Evolutionary conservation across 495 filamentous ascomycete species (phyloP).

Genomic region (Aeminium ludgeri): DNA sequence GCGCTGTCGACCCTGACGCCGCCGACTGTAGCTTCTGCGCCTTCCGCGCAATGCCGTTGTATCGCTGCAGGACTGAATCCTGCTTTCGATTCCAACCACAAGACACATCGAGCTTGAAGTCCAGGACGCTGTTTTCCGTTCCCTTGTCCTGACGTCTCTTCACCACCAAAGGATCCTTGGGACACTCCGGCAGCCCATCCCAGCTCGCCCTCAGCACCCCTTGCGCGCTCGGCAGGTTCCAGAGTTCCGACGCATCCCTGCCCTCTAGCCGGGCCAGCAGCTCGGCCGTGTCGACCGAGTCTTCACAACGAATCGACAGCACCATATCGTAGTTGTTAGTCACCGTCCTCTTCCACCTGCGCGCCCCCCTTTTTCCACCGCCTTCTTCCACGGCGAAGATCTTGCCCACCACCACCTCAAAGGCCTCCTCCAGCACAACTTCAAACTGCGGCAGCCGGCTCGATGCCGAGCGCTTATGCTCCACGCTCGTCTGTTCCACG

Average conservation of each 20-base stretch:
- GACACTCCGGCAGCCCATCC: conserved; percentile 8
- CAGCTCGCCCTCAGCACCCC: conserved; percentile 4
- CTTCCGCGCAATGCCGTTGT: conserved; percentile 2
- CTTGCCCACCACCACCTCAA: conserved; percentile 5
- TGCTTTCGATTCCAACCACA: conserved; percentile 7
- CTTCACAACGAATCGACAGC: conserved; percentile 3
- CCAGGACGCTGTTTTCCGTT: neutral
- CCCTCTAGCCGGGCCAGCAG: conserved; percentile 5
- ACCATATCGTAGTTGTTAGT: conserved; percentile 5
- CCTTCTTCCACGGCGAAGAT: conserved; percentile 5
- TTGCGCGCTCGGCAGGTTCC: neutral
- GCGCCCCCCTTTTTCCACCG: neutral
- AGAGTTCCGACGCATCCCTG: neutral
- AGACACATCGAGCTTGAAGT: conserved; percentile 5
- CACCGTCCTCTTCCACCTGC: conserved; percentile 11
- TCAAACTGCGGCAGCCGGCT: conserved; percentile 1
- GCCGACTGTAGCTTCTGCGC: too few species aligned
- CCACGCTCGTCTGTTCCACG: neutral
- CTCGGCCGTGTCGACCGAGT: conserved; percentile 4
- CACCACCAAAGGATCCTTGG: neutral
- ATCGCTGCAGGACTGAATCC: conserved; percentile 1
- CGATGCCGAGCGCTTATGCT: too few species aligned
- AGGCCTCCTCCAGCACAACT: conserved; percentile 4
- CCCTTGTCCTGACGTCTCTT: conserved; percentile 2
- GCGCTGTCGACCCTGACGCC: neutral